Evolutionary conservation across 441 rosid species (phyloP).

Genomic region (Eruca vesicaria): DNA sequence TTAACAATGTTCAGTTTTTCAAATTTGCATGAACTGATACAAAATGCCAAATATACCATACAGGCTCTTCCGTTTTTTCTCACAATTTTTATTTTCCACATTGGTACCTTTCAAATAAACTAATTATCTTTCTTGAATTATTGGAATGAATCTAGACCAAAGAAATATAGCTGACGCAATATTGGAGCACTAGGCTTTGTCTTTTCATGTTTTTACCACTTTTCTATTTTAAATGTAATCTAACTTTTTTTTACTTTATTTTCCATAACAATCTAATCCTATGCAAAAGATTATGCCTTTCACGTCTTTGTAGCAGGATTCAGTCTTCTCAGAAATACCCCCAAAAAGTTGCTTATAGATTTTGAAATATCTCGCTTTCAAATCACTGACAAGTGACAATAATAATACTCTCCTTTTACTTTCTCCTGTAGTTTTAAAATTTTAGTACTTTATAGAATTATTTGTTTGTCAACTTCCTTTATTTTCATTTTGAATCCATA

Average conservation of each 20-base stretch:
- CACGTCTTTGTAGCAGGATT: conserved; percentile 15
- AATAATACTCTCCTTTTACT: conserved; percentile 26
- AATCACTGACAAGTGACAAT: conserved; percentile 14
- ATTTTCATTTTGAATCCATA: background rate
- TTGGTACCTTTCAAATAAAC: background rate
- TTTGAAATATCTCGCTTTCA: conserved; percentile 28
- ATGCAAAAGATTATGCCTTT: conserved; percentile 26
- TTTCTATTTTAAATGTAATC: background rate
- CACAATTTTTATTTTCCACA: background rate
- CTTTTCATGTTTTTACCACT: background rate
- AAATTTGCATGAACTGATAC: background rate
- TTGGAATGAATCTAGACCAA: conserved; percentile 14
- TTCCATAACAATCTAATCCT: conserved; percentile 12
- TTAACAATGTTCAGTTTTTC: background rate
- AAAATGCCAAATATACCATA: background rate
- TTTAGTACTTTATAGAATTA: conserved; percentile 2
- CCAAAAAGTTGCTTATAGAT: background rate
- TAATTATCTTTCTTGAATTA: conserved; percentile 15
- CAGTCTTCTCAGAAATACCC: conserved; percentile 21
- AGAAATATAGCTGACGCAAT: background rate
- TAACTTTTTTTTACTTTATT: conserved; percentile 9
- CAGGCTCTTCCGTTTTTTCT: background rate
- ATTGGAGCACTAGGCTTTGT: conserved; percentile 23
- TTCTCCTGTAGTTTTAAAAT: conserved; percentile 21
- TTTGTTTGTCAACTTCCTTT: conserved; percentile 15